A percentile compares a stretch with the other conserved stretches of the same genome.
Conservation (phyloP, 2,329 filamentous ascomycete species). For the Coleophoma crateriformis region DNA sequence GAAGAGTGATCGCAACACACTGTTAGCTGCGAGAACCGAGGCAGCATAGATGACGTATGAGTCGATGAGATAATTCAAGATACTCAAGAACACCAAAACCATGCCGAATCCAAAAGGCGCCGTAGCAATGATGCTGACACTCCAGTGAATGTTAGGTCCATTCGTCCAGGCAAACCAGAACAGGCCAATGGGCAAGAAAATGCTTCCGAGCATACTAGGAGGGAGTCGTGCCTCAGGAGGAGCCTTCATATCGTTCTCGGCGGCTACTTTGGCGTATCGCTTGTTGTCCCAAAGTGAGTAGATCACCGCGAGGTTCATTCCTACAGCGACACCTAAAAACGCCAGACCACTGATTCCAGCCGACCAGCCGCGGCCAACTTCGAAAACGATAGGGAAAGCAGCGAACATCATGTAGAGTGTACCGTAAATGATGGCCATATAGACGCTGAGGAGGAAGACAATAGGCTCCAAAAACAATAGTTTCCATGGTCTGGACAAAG, state of each 20-base stretch:
- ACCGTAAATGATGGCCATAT: conserved; percentile 56
- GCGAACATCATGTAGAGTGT: conserved; percentile 54
- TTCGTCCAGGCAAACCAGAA: conserved; percentile 69
- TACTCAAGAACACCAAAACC: conserved; percentile 60
- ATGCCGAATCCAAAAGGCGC: conserved; percentile 37
- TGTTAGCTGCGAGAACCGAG: conserved; percentile 67
- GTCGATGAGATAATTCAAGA: conserved; percentile 65
- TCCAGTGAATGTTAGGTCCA: conserved; percentile 48
- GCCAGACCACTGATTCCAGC: conserved; percentile 55
- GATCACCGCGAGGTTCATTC: conserved; percentile 53
- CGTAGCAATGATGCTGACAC: conserved; percentile 39
- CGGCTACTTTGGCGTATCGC: conserved; percentile 41
- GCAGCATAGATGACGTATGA: conserved; percentile 69
- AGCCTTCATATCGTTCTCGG: conserved; percentile 44
- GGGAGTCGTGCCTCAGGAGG: conserved; percentile 63
- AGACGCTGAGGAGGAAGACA: conserved; percentile 57
- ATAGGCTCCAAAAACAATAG: conserved; percentile 68
- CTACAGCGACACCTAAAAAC: conserved; percentile 64
- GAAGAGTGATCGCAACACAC: conserved; percentile 66
- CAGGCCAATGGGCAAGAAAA: conserved; percentile 57
- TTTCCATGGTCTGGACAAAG: conserved; percentile 61
- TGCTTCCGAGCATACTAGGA: conserved; percentile 53
- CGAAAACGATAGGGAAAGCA: conserved; percentile 62
- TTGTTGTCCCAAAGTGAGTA: conserved; percentile 52
- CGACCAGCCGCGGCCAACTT: conserved; percentile 52